Base-by-base conservation (phyloP, 164 flowering plant genomes). In the Kalanchoe fedtschenkoi region DNA sequence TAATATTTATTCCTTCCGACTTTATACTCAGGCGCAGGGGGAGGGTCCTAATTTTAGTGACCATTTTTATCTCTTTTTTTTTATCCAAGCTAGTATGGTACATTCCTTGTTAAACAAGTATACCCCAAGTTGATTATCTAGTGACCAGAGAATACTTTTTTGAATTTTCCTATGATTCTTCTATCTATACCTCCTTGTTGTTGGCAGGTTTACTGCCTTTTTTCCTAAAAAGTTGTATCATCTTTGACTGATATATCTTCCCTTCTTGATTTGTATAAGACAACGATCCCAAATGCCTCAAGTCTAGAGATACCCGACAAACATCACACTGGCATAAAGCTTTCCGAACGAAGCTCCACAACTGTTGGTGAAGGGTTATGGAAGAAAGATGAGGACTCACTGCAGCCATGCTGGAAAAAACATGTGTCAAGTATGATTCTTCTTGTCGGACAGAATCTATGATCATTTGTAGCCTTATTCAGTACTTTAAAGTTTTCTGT, bases 371-470 rank as follows among this genome's bases (percentile, higher is more conserved):
- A 51, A 26, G 17, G 16, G 56, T 17, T 51, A 28, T 51, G 56
- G 56, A 51, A 51, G 56, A 29, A 26, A 51, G 56, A 51, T 51
- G 56, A 26, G 4, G 56, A 29, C 32, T 6, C 30, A 15, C 56
- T 28, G 32, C 56, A 51, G 56, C 56, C 56, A 29, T 51, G 56
- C 56, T 58, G 61, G 61, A 33, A 58, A 34, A 34, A 58, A 19
- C 26, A 30, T 33, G 3, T 32, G 26, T 22, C 61, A 1, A 34
- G 61, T 58, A 33, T 34, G 61, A 3, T 58, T 58, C 61, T 33
- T 32, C 6, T 33, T 58, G 32, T 8, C 15, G 33, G 4, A 4
- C 0, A 58, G 32, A 58, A 32, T 58, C 7, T n/a, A 33, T n/a
- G n/a, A n/a, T 33, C 39, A 24, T 1, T 58, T 58, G 26, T 9